Percentiles rank a stretch among this genome's conserved stretches.
Conservation (phyloP, 31 red algal species). For the Pterothamnion heteromorphum region DNA sequence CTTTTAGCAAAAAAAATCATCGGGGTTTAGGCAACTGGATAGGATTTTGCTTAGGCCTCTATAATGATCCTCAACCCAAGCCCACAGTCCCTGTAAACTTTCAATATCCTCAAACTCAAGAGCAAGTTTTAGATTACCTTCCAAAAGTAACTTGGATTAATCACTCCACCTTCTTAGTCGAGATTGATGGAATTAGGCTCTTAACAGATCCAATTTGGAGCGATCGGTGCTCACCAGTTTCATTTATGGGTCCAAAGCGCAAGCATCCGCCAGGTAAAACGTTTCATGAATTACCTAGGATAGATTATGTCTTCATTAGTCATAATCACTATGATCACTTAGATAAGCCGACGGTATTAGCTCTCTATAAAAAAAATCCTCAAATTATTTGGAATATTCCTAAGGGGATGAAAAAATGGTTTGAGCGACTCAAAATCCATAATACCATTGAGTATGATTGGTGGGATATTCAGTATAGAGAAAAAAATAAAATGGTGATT, state of each 20-base stretch:
- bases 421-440: neutral
- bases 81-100: no score
- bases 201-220: conserved; percentile 43
- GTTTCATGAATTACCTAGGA: conserved; percentile 32
- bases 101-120: no score
- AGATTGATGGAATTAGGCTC: conserved; percentile 28
- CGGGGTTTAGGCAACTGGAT: no score
- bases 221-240: neutral
- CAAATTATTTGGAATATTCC: neutral
- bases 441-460: no score
- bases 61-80: no score
- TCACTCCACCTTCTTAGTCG: conserved; percentile 19
- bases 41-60: no score
- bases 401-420: neutral
- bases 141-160: conserved; percentile 14
- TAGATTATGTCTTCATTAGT: conserved; percentile 35
- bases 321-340: conserved; percentile 53
- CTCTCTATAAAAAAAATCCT: neutral
- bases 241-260: conserved; percentile 36
- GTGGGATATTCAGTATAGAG: neutral
- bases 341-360: neutral
- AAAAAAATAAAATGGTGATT: neutral
- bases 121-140: no score
- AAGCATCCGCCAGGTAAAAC: neutral
- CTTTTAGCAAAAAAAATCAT: no score